Evolutionary conservation across 2,329 filamentous ascomycete species (phyloP).

Genomic region (Colletotrichum shisoi): DNA sequence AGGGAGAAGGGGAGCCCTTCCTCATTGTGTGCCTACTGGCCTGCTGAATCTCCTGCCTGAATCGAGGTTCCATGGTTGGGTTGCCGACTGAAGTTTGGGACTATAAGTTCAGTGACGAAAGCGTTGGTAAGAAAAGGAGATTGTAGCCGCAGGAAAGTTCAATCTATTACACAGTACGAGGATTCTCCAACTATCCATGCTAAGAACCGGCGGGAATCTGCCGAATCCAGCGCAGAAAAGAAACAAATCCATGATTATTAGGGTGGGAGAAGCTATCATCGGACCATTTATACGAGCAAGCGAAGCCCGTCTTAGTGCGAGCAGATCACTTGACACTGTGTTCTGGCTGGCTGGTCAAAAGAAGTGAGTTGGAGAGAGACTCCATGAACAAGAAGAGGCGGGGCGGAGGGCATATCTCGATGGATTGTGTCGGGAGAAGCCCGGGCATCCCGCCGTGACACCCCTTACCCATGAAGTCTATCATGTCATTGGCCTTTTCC

Average conservation of each 20-base stretch:
- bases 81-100: neutral
- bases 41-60: constrained; percentile 37
- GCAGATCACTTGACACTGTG: neutral
- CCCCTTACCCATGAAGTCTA: neutral
- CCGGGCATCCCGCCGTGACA: neutral
- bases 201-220: neutral
- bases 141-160: neutral
- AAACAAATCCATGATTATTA: neutral
- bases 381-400: neutral
- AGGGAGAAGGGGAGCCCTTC: neutral
- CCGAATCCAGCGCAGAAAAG: neutral
- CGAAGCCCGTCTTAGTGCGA: constrained; percentile 14
- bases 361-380: constrained; percentile 4
- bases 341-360: neutral
- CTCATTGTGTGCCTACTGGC: neutral
- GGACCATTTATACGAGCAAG: constrained; percentile 5
- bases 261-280: neutral
- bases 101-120: neutral
- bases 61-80: constrained; percentile 5
- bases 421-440: neutral
- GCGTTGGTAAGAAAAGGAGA: neutral
- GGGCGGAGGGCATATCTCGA: constrained; percentile 4
- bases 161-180: neutral
- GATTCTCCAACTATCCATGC: neutral
- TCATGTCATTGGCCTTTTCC: neutral